Percentiles rank a stretch among this genome's conserved stretches.
These are phyloP conservation scores for Trametes sanguinea DNA, from an alignment of 768 basidiomycete species.

Conservation along the genomic window DNA sequence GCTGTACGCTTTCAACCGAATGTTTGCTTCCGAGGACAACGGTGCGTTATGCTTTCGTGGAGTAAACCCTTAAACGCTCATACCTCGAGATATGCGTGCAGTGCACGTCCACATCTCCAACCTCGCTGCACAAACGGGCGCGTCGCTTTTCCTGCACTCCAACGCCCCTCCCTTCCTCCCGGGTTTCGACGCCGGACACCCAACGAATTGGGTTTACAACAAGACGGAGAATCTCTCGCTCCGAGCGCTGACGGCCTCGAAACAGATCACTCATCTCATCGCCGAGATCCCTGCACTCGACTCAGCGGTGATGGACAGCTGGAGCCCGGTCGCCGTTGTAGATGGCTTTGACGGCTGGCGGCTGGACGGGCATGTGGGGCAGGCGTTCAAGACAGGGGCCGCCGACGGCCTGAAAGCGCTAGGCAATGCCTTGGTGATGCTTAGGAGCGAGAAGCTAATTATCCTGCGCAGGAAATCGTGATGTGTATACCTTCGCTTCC, in stretches of 20 bases:
- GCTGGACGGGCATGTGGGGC: conserved; percentile 20
- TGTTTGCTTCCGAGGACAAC: conserved; percentile 39
- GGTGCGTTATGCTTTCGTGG: conserved; percentile 28
- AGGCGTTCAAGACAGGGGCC: conserved; percentile 11
- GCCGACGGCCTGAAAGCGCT: conserved; percentile 11
- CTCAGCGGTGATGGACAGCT: conserved; percentile 27
- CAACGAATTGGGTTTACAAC: conserved; percentile 65
- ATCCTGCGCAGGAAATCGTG: conserved; percentile 25
- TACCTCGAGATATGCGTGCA: conserved; percentile 20
- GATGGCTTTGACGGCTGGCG: conserved; percentile 47
- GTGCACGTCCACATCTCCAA: conserved; percentile 82
- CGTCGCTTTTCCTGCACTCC: conserved; percentile 81
- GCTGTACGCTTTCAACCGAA: conserved; percentile 58
- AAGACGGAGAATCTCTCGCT: conserved; percentile 72
- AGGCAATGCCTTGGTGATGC: conserved; percentile 21
- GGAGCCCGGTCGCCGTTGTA: conserved; percentile 48
- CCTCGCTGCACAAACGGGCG: conserved; percentile 86
- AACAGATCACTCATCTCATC: conserved; percentile 63
- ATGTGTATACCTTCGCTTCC: background rate
- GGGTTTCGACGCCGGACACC: conserved; percentile 17
- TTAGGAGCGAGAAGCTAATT: conserved; percentile 27
- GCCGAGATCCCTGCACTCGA: conserved; percentile 41
- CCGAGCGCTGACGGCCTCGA: conserved; percentile 39
- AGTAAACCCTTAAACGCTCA: background rate
- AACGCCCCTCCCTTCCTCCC: conserved; percentile 56